Evolutionary conservation across 768 basidiomycete genomes (phyloP), one percentile per base, ranked within the genome.

Genomic region (Mycena rebaudengoi): DNA sequence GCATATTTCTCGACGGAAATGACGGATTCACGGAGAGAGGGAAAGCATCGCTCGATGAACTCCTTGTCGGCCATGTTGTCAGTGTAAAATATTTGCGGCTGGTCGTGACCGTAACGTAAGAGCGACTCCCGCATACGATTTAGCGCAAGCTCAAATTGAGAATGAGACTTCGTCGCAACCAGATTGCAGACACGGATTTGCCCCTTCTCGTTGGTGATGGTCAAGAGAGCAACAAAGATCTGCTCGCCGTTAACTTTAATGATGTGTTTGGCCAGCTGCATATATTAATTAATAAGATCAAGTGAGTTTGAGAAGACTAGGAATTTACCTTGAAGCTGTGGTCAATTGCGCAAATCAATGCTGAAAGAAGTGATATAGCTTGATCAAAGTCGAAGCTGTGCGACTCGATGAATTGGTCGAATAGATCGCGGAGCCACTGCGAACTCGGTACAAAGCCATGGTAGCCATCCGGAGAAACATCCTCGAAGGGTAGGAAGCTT

Each of bases 121-220:
- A 80, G 71, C 2, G 74, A 76, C 4, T 68, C 49, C 0, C 51
- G 52, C 35, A 79, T 73, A 10, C 41, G 28, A 5, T 23, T 37
- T 0, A 80, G 64, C 0, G 73, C 73, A 2, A 67, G 59, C 25
- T 73, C 71, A 45, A 69, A 76, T 30, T 79, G 73, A 0, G 67
- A 61, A 39, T 80, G 78, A 0, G 76, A 65, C 57, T 78, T 80
- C 0, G 76, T 78, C 2, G 75, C 65, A 11, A 71, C 71, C 12
- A 78, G 62, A 11, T 53, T 64, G 12, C 64, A 68, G 2, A 67
- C 57, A 5, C 69, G 58, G 23, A 74, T 69, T 46, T 78, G 67
- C 2, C 66, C 71, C 21, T 70, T 68, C 56, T 77, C 61, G 51
- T 78, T 78, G 12, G 70, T 71, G 7, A 69, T 52, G 7, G 71